These are phyloP conservation scores for Lactarius tabidus DNA, from an alignment of 768 basidiomycete genomes.

Conservation along the genomic window DNA sequence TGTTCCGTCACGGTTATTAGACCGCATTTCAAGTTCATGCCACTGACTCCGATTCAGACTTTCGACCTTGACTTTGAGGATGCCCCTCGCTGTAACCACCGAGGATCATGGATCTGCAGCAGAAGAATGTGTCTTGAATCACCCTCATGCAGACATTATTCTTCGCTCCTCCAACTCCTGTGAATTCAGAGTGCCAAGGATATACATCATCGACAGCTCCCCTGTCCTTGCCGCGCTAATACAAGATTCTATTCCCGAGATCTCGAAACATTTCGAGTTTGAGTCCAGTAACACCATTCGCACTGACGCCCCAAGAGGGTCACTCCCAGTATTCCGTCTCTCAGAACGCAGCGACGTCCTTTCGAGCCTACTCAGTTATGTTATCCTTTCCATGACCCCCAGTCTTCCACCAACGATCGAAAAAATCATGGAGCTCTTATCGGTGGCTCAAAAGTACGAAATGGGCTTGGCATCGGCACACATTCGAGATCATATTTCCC, in stretches of 20 bases:
- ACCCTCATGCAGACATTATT: conserved; percentile 10
- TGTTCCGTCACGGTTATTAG: too few species aligned
- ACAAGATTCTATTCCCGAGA: background rate
- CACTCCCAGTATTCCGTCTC: conserved; percentile 2
- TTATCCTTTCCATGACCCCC: conserved; percentile 2
- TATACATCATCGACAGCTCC: conserved; percentile 15
- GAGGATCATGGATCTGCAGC: background rate
- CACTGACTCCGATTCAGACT: background rate
- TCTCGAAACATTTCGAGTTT: background rate
- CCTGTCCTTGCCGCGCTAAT: conserved; percentile 28
- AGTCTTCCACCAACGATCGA: conserved; percentile 8
- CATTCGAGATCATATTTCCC: conserved; percentile 4
- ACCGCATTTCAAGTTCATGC: too few species aligned
- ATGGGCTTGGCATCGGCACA: background rate
- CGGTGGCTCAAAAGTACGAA: conserved; percentile 9
- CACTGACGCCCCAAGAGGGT: background rate
- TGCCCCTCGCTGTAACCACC: background rate
- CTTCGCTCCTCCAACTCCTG: conserved; percentile 4
- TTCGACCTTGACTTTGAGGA: background rate
- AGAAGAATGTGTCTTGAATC: background rate
- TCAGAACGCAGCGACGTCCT: conserved; percentile 9
- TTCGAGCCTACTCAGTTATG: conserved; percentile 15
- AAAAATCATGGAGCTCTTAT: conserved; percentile 7
- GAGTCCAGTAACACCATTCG: background rate
- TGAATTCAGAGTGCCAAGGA: conserved; percentile 11